Conservation (phyloP, 371 early-diverging fungal genomes). For the Mucor sp. region DNA sequence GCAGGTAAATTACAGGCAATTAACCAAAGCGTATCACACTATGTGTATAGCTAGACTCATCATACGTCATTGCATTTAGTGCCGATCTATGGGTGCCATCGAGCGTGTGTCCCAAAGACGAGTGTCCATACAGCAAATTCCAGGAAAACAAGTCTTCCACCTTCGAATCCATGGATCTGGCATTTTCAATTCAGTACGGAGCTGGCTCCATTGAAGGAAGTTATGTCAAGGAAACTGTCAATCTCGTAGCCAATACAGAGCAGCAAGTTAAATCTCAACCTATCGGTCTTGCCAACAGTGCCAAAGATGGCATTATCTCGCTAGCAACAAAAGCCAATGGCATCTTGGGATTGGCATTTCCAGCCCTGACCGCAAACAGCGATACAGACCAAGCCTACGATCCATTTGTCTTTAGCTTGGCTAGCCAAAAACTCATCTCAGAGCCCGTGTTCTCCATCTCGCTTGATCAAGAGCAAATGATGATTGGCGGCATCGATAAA, state of each 20-base stretch:
- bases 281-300: constrained; percentile 30
- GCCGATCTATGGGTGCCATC: constrained; percentile 29
- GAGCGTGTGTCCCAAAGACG: background rate
- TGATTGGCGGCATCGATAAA: constrained; percentile 59
- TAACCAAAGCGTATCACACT: background rate
- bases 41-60: background rate
- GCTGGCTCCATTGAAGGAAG: constrained; percentile 21
- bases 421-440: constrained; percentile 10
- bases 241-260: constrained; percentile 16
- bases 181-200: constrained; percentile 22
- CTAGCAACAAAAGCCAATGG: constrained; percentile 26
- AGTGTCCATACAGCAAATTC: constrained; percentile 18
- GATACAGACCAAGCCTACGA: constrained; percentile 1
- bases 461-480: constrained; percentile 43
- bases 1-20: constrained; percentile 11
- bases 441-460: constrained; percentile 24
- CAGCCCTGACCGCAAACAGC: constrained; percentile 18
- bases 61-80: constrained; percentile 7
- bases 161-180: constrained; percentile 3
- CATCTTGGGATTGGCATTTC: constrained; percentile 33
- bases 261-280: constrained; percentile 18
- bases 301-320: constrained; percentile 11
- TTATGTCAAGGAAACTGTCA: constrained; percentile 26
- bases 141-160: constrained; percentile 13
- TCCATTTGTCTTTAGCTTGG: constrained; percentile 24